Conservation (phyloP, 345 rosid species). For the Ceriops zippeliana region DNA sequence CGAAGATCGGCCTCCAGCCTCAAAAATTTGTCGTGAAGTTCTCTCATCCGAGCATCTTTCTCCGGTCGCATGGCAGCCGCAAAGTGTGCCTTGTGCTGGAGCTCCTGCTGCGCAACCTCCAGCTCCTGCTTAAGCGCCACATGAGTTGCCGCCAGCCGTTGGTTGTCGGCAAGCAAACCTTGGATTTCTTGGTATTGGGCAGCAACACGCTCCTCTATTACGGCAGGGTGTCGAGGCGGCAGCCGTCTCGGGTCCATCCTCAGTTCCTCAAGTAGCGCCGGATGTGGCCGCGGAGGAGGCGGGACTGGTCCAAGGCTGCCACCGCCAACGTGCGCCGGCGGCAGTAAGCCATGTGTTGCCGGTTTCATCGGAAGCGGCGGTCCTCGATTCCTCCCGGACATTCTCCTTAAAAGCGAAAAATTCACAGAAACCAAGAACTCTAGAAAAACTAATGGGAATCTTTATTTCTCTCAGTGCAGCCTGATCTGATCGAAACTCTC, state of each 20-base stretch:
- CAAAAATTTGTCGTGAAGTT: constrained; percentile 73
- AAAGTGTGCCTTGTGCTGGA: constrained; percentile 60
- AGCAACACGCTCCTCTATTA: constrained; percentile 70
- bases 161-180: constrained; percentile 79
- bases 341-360: constrained; percentile 2
- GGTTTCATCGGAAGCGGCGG: constrained; percentile 32
- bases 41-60: constrained; percentile 82
- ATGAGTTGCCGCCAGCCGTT: constrained; percentile 80
- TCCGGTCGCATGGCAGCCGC: constrained; percentile 63
- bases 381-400: constrained; percentile 44
- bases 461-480: too few species aligned
- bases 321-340: constrained; percentile 30
- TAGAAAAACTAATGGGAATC: too few species aligned
- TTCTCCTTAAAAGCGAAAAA: neutral
- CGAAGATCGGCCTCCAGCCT: constrained; percentile 64
- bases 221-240: constrained; percentile 54
- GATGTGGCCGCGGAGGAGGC: constrained; percentile 53
- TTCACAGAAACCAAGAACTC: too few species aligned
- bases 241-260: constrained; percentile 60
- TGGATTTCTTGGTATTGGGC: constrained; percentile 89
- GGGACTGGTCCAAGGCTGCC: constrained; percentile 56
- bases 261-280: constrained; percentile 60
- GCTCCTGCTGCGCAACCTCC: constrained; percentile 76
- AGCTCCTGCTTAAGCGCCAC: constrained; percentile 92
- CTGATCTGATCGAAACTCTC: too few species aligned